Percentiles rank a stretch among this genome's conserved stretches.
phyloP scores from a whole-genome alignment of 2,329 filamentous ascomycete genomes.

The Metarhizium humberi region DNA sequence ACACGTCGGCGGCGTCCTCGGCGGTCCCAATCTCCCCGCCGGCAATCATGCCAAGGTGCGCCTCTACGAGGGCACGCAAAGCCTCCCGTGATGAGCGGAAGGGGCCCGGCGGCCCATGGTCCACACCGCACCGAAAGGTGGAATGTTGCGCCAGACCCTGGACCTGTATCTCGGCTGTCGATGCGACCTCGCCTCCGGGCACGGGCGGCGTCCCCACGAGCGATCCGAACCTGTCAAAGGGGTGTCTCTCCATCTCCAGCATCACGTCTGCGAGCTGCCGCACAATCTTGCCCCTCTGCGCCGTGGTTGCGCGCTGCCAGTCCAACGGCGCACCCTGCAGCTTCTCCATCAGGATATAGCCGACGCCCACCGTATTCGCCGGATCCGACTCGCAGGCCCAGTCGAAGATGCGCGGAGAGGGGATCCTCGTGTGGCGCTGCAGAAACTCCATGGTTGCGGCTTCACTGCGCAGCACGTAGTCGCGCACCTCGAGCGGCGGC shows the following conservation, averaged over 20 bases:
- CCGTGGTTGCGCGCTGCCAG: constrained; percentile 19
- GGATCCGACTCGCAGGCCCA: constrained; percentile 20
- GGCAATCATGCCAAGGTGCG: constrained; percentile 15
- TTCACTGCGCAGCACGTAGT: constrained; percentile 18
- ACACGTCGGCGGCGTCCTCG: constrained; percentile 12
- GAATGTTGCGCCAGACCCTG: constrained; percentile 5
- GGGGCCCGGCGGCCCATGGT: constrained; percentile 10
- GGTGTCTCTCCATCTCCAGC: constrained; percentile 22
- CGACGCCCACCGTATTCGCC: constrained; percentile 22
- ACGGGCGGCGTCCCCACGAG: constrained; percentile 1
- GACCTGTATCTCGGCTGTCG: too few relatives aligned
- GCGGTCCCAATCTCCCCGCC: constrained; percentile 14
- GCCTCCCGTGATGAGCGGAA: constrained; percentile 16
- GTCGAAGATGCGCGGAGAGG: constrained; percentile 24
- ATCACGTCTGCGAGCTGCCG: constrained; percentile 21
- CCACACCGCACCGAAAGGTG: constrained; percentile 4
- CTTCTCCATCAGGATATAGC: constrained; percentile 34
- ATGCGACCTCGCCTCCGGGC: not conserved
- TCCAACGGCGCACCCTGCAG: constrained; percentile 23
- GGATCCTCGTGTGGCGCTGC: constrained; percentile 15
- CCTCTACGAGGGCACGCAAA: constrained; percentile 7
- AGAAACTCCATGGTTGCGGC: constrained; percentile 17
- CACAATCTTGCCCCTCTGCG: constrained; percentile 21
- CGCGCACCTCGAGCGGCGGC: constrained; percentile 13
- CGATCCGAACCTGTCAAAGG: constrained; percentile 19